Evolutionary conservation across 176 grass and related monocot genomes (phyloP), one percentile per base, ranked within the genome.

Genomic region (Neostapfia colusana): DNA sequence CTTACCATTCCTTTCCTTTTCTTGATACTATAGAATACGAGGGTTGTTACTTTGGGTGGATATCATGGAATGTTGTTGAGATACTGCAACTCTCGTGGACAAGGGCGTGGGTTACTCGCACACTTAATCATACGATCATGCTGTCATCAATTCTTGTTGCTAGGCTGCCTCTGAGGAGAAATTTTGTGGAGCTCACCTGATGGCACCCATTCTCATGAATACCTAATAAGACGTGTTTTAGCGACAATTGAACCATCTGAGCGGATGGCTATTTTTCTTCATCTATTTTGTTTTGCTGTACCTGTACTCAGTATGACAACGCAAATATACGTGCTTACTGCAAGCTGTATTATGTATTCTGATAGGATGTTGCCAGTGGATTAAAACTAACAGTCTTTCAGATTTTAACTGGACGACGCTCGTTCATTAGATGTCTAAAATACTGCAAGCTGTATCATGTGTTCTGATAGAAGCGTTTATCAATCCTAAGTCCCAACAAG

Each of bases 1-100:
- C 27, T 10, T 83, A 54, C 79, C 79, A 67, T 79, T 70, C 69
- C 69, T 67, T 31, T 79, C 17, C 17, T 83, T 69, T 83, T 69
- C 17, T 58, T 58, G 37, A 41, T 85, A 31, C 31, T 31, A 31
- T 3, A 48, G 53, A 63, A 56, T 31, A 31, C 74, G 75, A 13
- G 23, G 45, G 18, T 43, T 46, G 75, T 64, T 75, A 57, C 63
- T 43, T 15, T 66, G 46, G 55, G 66, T 7, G 16, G 49, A 25
- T 72, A 65, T 61, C 67, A 51, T 18, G 55, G 28, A 65, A 59
- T 60, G 60, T 15, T 46, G 13, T 34, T 54, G 44, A 13, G 55
- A 15, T 38, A 56, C 36, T 23, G 37, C 26, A 24, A 21, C 53
- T 42, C 5, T 23, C n/a, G 42, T 21, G 14, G 58, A 6, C 68